Conservation (phyloP, 805 yeast genomes). For the Lipomyces yamanashiensis region DNA sequence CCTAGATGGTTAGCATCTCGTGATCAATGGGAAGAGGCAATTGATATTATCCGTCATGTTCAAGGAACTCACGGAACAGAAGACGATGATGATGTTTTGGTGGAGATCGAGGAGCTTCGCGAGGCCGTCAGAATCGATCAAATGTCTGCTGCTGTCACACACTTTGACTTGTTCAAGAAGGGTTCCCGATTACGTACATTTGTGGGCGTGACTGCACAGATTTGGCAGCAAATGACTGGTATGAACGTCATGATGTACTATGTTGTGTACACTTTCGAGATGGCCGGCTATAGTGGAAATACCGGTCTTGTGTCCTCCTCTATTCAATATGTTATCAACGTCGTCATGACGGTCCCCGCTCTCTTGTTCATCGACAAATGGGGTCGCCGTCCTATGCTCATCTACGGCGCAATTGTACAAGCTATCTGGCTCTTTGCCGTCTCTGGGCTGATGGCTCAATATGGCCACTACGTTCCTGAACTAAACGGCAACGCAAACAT, state of each 20-base stretch:
- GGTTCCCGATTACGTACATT: constrained; percentile 56
- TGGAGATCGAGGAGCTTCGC: constrained; percentile 63
- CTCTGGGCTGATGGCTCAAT: constrained; percentile 37
- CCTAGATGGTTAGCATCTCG: constrained; percentile 55
- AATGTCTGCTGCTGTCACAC: constrained; percentile 51
- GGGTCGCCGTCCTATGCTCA: constrained; percentile 62
- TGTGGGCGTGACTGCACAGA: constrained; percentile 59
- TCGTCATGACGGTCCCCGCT: constrained; percentile 64
- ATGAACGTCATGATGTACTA: constrained; percentile 73
- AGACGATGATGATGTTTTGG: constrained; percentile 47
- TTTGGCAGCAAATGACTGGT: constrained; percentile 64
- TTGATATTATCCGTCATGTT: constrained; percentile 43
- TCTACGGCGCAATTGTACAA: constrained; percentile 37
- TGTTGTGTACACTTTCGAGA: constrained; percentile 63
- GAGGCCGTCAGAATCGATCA: constrained; percentile 62
- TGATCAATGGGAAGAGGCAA: constrained; percentile 56
- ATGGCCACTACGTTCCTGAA: constrained; percentile 35
- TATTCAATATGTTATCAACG: constrained; percentile 61
- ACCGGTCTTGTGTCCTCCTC: constrained; percentile 60
- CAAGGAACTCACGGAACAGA: constrained; percentile 37
- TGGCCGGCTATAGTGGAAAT: constrained; percentile 44
- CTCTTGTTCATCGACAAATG: constrained; percentile 61
- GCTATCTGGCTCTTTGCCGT: constrained; percentile 34
- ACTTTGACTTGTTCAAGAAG: constrained; percentile 54
- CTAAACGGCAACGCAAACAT: constrained; percentile 37